Evolutionary conservation across 2,329 filamentous ascomycete species (phyloP).

Genomic region (Emericellopsis cladophorae): DNA sequence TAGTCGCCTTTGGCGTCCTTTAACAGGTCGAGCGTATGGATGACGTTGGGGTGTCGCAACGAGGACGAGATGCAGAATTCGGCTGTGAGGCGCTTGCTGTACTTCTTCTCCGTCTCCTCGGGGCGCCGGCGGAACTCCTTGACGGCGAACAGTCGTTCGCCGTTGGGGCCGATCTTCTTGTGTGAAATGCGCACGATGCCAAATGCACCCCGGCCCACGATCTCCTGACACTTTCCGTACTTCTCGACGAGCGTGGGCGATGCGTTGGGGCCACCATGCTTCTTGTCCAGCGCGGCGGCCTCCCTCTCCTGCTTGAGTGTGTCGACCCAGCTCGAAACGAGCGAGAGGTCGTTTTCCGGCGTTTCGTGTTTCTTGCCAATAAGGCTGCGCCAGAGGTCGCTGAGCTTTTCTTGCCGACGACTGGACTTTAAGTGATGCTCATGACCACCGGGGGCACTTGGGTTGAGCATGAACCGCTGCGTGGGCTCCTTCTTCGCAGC

Average conservation of each 20-base stretch:
- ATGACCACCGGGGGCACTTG: constrained; percentile 55
- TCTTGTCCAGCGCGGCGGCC: constrained; percentile 65
- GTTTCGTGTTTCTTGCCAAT: constrained; percentile 68
- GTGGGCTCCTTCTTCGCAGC: constrained; percentile 18
- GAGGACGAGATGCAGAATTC: constrained; percentile 99
- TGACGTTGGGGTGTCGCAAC: constrained; percentile 92
- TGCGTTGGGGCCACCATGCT: constrained; percentile 62
- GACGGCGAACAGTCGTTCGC: constrained; percentile 89
- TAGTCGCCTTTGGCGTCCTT: constrained; percentile 96
- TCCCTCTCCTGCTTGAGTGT: constrained; percentile 84
- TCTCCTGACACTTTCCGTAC: constrained; percentile 96
- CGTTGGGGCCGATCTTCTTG: constrained; percentile 74
- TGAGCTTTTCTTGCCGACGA: constrained; percentile 86
- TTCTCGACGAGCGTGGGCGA: constrained; percentile 75
- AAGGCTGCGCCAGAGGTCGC: constrained; percentile 79
- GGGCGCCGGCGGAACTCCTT: constrained; percentile 95
- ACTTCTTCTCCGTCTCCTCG: constrained; percentile 92
- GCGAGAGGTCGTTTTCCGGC: constrained; percentile 70
- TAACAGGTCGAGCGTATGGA: constrained; percentile 89
- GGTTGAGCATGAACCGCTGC: constrained; percentile 38
- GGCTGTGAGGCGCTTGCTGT: constrained; percentile 91
- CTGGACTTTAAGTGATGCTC: constrained; percentile 82
- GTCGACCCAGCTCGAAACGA: constrained; percentile 94
- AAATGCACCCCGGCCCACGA: constrained; percentile 91
- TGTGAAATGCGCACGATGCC: constrained; percentile 96